Conservation (phyloP, 768 basidiomycete species). For the Mycena floridula region DNA sequence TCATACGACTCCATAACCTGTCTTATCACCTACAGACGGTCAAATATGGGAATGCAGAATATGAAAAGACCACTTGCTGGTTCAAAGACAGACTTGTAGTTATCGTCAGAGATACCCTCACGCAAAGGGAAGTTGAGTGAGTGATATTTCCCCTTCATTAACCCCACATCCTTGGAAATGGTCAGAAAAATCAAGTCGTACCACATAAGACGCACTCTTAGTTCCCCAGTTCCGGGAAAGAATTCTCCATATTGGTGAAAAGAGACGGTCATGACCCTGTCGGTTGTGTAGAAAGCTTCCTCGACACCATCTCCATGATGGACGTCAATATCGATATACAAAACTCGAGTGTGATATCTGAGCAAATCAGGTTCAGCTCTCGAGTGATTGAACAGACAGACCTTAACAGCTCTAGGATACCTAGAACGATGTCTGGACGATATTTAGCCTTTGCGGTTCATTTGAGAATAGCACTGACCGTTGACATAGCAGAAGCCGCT, state of each 20-base stretch:
- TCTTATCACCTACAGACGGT: conserved; percentile 64
- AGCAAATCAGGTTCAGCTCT: background rate
- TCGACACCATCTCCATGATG: conserved; percentile 99
- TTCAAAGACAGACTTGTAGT: conserved; percentile 92
- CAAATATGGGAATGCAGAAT: background rate
- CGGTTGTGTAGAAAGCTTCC: conserved; percentile 98
- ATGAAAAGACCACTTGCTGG: conserved; percentile 54
- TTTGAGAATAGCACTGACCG: conserved; percentile 40
- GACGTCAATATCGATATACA: conserved; percentile 98
- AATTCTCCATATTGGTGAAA: conserved; percentile 99
- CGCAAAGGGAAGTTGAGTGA: conserved; percentile 91
- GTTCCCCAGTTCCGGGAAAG: conserved; percentile 98
- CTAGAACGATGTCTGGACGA: conserved; percentile 87
- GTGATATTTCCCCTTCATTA: conserved; percentile 91
- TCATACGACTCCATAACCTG: conserved; percentile 93
- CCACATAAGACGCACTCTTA: conserved; percentile 51
- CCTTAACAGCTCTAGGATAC: conserved; percentile 91
- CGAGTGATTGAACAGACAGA: conserved; percentile 22
- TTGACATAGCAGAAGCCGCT: conserved; percentile 99
- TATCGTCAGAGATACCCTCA: conserved; percentile 93
- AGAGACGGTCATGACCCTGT: conserved; percentile 96
- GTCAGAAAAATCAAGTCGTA: background rate
- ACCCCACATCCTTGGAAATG: conserved; percentile 74
- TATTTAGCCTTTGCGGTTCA: background rate
- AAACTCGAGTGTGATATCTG: conserved; percentile 88